Base-by-base conservation (phyloP, 2,329 filamentous ascomycete genomes). In the Acrocalymma vagum region DNA sequence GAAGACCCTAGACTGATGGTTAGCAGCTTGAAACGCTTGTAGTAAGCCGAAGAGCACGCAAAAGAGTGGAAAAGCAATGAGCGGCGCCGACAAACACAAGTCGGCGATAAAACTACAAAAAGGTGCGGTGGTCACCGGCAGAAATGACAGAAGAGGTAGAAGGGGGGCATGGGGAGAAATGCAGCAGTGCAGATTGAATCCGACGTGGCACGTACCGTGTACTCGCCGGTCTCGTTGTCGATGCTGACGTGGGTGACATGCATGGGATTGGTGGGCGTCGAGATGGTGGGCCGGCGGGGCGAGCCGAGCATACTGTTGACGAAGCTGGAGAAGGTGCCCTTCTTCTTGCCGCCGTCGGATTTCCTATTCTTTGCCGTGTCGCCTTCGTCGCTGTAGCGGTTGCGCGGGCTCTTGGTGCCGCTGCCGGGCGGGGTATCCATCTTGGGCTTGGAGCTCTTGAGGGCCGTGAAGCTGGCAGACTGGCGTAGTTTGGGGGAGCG, bases 221-320 rank as follows among this genome's bases (percentile, higher is more conserved):
- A 99, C 73, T 96, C 90, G 55, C 94, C 94, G 3, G 94, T 97
- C 62, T 89, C 82, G 73, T 94, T 95, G 72, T 99, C 93, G 70
- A 96, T 96, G 58, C 93, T 93, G 54, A 99, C 94, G 72, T 99
- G 94, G 42, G 93, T 97, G 60, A 99, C 90, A 73, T 97, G 94
- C 45, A 97, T 91, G 32, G 94, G 94, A 62, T 99, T 97, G 72
- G 96, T 92, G 38, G 94, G 94, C 24, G 91, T 90, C n/a, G 94
- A 97, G 61, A 99, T 99, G 70, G 93, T 84, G 30, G 94, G 90
- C 53, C 91, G 90, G 71, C 92, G 89, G 37, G 89, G 91, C 23
- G 91, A 93, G 53, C 67, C 67, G 45, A 71, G 58, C 56, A 70
- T 62, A 57, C 56, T 66, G 60, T 62, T 70, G 58, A 71, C 56